These are phyloP conservation scores for Ogataea trehalophila DNA, from an alignment of 805 yeast species.

Conservation along the genomic window DNA sequence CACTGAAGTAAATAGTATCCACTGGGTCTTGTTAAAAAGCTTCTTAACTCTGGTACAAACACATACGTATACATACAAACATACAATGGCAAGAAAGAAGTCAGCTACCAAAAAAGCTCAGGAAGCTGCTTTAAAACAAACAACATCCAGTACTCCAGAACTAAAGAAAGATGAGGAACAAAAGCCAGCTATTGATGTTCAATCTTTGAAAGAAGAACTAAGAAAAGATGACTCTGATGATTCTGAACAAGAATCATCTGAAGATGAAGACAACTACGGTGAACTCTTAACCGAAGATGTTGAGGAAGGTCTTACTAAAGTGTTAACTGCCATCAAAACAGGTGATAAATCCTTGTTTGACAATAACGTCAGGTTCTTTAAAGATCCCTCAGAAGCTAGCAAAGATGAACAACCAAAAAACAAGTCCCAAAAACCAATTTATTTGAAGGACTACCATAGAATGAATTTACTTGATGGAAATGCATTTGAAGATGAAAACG, in stretches of 20 bases:
- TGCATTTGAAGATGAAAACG: constrained; percentile 51
- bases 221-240: constrained; percentile 24
- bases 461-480: constrained; percentile 70
- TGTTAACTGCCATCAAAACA: constrained; percentile 61
- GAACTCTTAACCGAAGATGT: constrained; percentile 83
- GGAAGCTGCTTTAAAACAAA: constrained; percentile 31
- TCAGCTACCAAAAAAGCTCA: constrained; percentile 72
- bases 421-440: constrained; percentile 66
- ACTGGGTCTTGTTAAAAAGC: too few relatives aligned
- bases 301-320: constrained; percentile 71
- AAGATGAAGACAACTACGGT: constrained; percentile 89
- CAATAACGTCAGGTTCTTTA: constrained; percentile 65
- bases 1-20: too few relatives aligned
- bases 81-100: constrained; percentile 77
- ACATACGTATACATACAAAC: too few relatives aligned
- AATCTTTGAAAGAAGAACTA: constrained; percentile 12
- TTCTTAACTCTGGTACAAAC: too few relatives aligned
- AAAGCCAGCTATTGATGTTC: background rate
- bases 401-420: constrained; percentile 16
- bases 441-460: constrained; percentile 89
- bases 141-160: constrained; percentile 3
- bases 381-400: constrained; percentile 33
- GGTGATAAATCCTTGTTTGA: constrained; percentile 66
- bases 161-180: constrained; percentile 10
- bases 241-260: constrained; percentile 38